A percentile compares a stretch with the other conserved stretches of the same genome.
These are phyloP conservation scores for Coniochaeta sp. DNA, from an alignment of 2,329 filamentous ascomycete species.

Conservation along the genomic window DNA sequence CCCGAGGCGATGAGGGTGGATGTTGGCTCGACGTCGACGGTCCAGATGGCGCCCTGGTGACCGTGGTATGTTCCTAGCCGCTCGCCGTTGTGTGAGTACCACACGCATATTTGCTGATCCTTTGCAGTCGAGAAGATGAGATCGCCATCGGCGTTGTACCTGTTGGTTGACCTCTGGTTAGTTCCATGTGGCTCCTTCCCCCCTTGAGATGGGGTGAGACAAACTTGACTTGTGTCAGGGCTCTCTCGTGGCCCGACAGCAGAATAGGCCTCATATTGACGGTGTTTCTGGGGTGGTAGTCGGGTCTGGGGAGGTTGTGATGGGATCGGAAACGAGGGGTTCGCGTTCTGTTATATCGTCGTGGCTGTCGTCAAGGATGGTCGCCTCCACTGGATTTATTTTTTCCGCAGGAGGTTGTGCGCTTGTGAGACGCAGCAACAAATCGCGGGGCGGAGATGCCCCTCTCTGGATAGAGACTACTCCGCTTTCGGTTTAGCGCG, in stretches of 20 bases:
- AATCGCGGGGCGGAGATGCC: constrained; percentile 3
- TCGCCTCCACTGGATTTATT: not conserved
- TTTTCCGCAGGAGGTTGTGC: constrained; percentile 2
- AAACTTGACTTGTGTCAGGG: constrained; percentile 88
- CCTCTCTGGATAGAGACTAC: not conserved
- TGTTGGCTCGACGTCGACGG: constrained; percentile 91
- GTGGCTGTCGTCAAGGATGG: not conserved
- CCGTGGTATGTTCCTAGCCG: constrained; percentile 93
- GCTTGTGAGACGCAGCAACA: not conserved
- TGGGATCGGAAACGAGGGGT: not conserved
- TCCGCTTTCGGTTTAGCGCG: not conserved
- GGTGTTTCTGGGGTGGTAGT: constrained; percentile 13
- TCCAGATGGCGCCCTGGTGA: constrained; percentile 98
- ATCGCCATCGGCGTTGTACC: constrained; percentile 91
- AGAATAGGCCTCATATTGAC: constrained; percentile 91
- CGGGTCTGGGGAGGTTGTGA: constrained; percentile 4
- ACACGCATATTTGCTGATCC: constrained; percentile 93
- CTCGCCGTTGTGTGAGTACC: constrained; percentile 97
- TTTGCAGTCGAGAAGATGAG: constrained; percentile 93
- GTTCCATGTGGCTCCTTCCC: not conserved
- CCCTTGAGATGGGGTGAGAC: constrained; percentile 16
- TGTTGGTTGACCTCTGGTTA: constrained; percentile 21
- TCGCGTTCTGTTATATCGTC: not conserved
- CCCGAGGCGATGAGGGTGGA: constrained; percentile 88
- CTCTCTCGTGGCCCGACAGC: constrained; percentile 92